A percentile compares a stretch with the other conserved stretches of the same genome.
Conservation (phyloP, 2,329 filamentous ascomycete genomes). For the Microcyclosporella mali region DNA sequence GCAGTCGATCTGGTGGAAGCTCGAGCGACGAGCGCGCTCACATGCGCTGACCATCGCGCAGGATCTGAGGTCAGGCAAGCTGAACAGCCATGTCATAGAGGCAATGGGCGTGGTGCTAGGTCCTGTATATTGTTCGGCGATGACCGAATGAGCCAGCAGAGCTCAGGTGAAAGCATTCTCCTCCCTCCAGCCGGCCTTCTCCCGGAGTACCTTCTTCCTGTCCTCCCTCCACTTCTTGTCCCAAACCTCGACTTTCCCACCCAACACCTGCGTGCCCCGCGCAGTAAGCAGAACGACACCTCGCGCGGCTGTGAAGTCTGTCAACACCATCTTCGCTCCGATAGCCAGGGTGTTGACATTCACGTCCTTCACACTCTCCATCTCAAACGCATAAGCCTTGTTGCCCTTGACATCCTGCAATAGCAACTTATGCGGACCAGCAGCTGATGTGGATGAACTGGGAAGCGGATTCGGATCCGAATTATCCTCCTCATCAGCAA, state of each 20-base stretch:
- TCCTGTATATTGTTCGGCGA: too few relatives aligned
- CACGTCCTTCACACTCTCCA: conserved; percentile 59
- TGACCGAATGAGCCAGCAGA: too few relatives aligned
- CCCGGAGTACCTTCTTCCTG: conserved; percentile 62
- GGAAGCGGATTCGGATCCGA: conserved; percentile 23
- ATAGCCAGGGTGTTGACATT: conserved; percentile 60
- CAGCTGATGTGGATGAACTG: conserved; percentile 20
- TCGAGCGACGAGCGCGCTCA: too few relatives aligned
- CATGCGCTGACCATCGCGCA: too few relatives aligned
- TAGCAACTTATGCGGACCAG: conserved; percentile 69
- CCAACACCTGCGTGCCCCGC: conserved; percentile 62
- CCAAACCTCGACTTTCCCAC: conserved; percentile 77
- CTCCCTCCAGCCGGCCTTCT: conserved; percentile 30
- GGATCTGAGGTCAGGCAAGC: too few relatives aligned
- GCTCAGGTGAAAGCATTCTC: neutral
- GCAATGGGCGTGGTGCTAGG: too few relatives aligned
- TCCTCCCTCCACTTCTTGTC: conserved; percentile 71
- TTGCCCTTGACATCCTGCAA: conserved; percentile 72
- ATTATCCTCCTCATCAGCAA: conserved; percentile 47
- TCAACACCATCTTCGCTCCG: conserved; percentile 73
- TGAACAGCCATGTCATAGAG: too few relatives aligned
- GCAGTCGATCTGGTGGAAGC: too few relatives aligned
- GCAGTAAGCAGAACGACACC: conserved; percentile 76
- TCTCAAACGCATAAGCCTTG: conserved; percentile 66
- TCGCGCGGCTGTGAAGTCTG: conserved; percentile 60